Base-by-base conservation (phyloP, 2,329 filamentous ascomycete species). In the Aureobasidium sp. region DNA sequence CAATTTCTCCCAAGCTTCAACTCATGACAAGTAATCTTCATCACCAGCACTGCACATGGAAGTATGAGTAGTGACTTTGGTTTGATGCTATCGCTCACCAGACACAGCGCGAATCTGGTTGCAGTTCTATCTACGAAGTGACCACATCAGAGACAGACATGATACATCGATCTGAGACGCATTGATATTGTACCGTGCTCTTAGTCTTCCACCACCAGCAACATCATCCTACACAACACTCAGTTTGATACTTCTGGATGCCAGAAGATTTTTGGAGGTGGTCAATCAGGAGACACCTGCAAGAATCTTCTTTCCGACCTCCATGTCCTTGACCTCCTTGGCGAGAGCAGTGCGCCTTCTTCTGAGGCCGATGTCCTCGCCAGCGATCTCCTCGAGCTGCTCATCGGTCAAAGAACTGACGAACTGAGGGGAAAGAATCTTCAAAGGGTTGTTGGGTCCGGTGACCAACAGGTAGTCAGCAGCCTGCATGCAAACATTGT, bases 401-500 rank as follows among this genome's bases (percentile, higher is more conserved):
- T 77, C 74, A 0, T 74, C 65, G 0, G 72, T 74, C 57, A 88
- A 71, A 0, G 67, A 63, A 19, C 78, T 70, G 0, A 87, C 75
- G 42, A 80, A 79, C 0, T 75, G 68, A 0, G 82, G 74, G 0
- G 74, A 79, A 45, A 89, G 78, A 0, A 83, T 70, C 10, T 70
- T 74, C 1, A 86, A 71, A 0, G 84, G 84, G 6, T 80, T 80
- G 0, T 74, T 64, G 0, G 75, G 66, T 0, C 79, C 78, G 1
- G 71, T 71, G 0, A 87, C 70, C 0, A 89, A 74, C 61, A 76
- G 76, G 65, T 84, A 71, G 45, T 81, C 78, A 1, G 81, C 73
- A 0, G 78, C 82, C 63, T 88, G 85, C 62, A 79, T 78, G 66
- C 77, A 84, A 1, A 90, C 69, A 3, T 75, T 79, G 64, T 89